These are phyloP conservation scores for Favolaschia claudopus DNA, from an alignment of 768 basidiomycete species.

Conservation along the genomic window DNA sequence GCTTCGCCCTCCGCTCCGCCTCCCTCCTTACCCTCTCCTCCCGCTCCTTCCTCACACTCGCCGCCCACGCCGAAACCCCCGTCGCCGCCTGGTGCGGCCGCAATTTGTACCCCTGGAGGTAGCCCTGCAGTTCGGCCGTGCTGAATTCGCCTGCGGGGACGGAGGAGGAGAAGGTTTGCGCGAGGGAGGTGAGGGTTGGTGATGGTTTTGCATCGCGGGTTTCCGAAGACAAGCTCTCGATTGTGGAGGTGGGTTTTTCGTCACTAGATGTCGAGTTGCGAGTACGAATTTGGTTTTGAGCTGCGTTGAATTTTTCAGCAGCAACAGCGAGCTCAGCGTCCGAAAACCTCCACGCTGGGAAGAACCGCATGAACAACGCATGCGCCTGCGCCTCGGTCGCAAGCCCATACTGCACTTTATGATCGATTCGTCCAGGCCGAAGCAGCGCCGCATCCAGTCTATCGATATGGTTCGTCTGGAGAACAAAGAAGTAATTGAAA, in stretches of 20 bases:
- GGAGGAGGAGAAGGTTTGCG: conserved; percentile 37
- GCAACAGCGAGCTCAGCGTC: not conserved
- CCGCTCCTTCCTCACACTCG: conserved; percentile 41
- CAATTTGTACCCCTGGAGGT: conserved; percentile 41
- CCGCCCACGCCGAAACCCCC: conserved; percentile 21
- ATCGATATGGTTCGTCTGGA: conserved; percentile 41
- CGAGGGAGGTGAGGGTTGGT: conserved; percentile 19
- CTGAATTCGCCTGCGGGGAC: conserved; percentile 47
- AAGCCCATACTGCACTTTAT: conserved; percentile 38
- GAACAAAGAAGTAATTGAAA: not conserved
- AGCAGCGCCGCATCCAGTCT: conserved; percentile 45
- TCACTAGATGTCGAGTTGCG: too few species aligned
- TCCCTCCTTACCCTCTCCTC: conserved; percentile 32
- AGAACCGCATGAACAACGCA: conserved; percentile 43
- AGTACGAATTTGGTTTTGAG: too few species aligned
- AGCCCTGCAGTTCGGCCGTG: conserved; percentile 55
- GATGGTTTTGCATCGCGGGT: not conserved
- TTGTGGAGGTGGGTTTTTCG: too few species aligned
- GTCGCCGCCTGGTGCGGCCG: conserved; percentile 29
- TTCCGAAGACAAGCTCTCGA: too few species aligned
- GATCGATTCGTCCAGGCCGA: conserved; percentile 45
- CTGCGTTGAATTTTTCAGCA: too few species aligned
- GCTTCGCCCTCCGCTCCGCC: conserved; percentile 32
- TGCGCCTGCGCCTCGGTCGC: conserved; percentile 37
- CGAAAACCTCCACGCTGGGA: conserved; percentile 32